Conservation (phyloP, 495 filamentous ascomycete genomes). For the Copromyces sp. region DNA sequence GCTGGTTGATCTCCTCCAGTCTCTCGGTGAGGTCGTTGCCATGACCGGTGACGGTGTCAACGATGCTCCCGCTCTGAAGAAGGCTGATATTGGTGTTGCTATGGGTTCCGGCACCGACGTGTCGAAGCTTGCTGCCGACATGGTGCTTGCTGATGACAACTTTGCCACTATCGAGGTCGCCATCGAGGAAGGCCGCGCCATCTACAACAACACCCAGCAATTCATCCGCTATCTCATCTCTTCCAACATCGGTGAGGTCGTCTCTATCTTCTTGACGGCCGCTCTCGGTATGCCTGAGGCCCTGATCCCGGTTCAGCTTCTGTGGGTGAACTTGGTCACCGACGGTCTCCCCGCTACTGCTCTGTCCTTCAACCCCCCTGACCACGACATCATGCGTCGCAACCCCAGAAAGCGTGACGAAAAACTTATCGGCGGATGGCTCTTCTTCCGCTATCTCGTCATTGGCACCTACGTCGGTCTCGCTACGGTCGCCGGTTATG, state of each 20-base stretch:
- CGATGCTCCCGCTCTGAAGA: conserved; percentile 96
- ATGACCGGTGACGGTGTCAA: conserved; percentile 99
- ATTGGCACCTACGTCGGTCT: conserved; percentile 91
- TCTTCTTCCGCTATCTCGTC: conserved; percentile 96
- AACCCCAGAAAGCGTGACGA: conserved; percentile 87
- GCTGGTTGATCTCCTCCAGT: conserved; percentile 92
- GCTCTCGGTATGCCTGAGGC: conserved; percentile 97
- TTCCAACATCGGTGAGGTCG: conserved; percentile 98
- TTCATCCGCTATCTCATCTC: conserved; percentile 99
- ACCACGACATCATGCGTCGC: conserved; percentile 94
- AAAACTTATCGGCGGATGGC: conserved; percentile 81
- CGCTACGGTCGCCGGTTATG: conserved; percentile 94
- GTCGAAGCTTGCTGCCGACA: conserved; percentile 91
- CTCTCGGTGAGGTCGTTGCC: conserved; percentile 86
- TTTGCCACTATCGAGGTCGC: conserved; percentile 96
- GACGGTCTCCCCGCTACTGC: conserved; percentile 96
- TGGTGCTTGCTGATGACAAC: conserved; percentile 98
- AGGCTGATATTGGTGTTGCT: conserved; percentile 95
- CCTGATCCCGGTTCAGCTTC: conserved; percentile 89
- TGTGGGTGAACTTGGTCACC: conserved; percentile 99
- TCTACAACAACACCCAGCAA: conserved; percentile 99
- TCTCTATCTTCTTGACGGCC: conserved; percentile 97
- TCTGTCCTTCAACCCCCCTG: conserved; percentile 92
- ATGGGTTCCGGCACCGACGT: conserved; percentile 99
- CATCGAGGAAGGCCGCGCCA: conserved; percentile 93